phyloP scores from a whole-genome alignment of 495 filamentous ascomycete species.

The Halenospora varia region DNA sequence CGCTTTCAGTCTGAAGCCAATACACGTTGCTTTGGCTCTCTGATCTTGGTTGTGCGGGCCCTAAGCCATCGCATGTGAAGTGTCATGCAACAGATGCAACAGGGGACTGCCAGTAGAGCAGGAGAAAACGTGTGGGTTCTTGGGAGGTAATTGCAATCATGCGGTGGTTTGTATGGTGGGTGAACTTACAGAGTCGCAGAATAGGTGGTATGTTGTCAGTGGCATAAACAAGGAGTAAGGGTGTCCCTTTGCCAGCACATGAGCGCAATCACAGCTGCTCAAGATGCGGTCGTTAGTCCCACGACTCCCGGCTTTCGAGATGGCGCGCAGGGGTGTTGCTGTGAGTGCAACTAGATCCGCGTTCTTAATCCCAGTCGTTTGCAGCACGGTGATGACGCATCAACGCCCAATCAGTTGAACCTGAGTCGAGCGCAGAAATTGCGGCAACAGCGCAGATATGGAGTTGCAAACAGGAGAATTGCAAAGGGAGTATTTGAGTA shows the following conservation, averaged over 20 bases:
- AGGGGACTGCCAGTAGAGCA: slow-evolving; percentile 14
- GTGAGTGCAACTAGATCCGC: neutral
- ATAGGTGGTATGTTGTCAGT: neutral
- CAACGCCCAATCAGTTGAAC: neutral
- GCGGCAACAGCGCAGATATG: neutral
- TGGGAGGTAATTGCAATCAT: neutral
- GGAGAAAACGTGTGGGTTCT: neutral
- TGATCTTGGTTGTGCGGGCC: slow-evolving; percentile 9
- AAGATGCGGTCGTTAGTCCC: neutral
- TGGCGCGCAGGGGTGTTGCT: neutral
- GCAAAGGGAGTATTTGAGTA: neutral
- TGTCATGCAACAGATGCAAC: slow-evolving; percentile 11
- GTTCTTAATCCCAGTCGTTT: neutral
- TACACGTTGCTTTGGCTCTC: neutral
- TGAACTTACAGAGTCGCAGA: neutral
- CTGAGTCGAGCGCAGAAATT: neutral
- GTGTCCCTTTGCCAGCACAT: slow-evolving; percentile 10
- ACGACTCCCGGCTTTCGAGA: neutral
- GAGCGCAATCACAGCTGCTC: slow-evolving; percentile 2
- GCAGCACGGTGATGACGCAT: neutral
- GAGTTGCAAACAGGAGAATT: neutral
- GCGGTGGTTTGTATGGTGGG: neutral
- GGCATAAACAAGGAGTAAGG: neutral
- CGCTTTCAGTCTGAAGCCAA: neutral
- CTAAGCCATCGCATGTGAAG: neutral